Conservation (phyloP, 306 rosid species). For the Casuarina equisetifolia region DNA sequence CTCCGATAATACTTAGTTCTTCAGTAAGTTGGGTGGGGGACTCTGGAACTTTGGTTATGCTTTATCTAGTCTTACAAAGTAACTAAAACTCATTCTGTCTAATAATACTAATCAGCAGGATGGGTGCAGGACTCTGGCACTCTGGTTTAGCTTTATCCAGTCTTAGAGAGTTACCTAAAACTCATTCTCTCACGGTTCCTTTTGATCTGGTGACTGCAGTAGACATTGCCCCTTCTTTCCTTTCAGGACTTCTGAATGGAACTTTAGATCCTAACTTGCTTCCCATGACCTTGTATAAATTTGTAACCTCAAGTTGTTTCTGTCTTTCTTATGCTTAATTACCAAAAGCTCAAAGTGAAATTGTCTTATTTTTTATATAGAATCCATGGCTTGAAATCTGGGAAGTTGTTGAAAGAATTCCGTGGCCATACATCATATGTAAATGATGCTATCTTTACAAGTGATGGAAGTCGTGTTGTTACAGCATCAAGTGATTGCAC, state of each 20-base stretch:
- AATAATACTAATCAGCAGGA: neutral
- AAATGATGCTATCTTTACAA: conserved; percentile 87
- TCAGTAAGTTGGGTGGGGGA: too few species aligned
- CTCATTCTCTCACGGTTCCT: neutral
- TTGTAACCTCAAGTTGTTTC: neutral
- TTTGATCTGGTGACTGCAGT: neutral
- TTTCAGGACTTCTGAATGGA: neutral
- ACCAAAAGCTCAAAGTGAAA: neutral
- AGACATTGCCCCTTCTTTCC: neutral
- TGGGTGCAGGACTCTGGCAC: neutral
- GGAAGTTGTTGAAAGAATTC: conserved; percentile 91
- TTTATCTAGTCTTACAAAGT: too few species aligned
- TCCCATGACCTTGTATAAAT: neutral
- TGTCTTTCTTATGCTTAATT: neutral
- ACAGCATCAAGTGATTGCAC: conserved; percentile 99
- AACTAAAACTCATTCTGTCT: too few species aligned
- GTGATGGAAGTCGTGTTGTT: conserved; percentile 81
- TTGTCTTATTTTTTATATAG: conserved; percentile 38
- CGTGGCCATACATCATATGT: conserved; percentile 95
- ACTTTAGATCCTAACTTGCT: neutral
- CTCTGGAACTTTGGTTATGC: too few species aligned
- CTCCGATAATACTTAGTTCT: too few species aligned
- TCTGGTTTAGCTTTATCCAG: neutral
- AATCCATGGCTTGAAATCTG: conserved; percentile 95
- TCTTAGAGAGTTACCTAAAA: neutral